Evolutionary conservation across 2,329 filamentous ascomycete genomes (phyloP).

Genomic region (Ascochyta rabiei): DNA sequence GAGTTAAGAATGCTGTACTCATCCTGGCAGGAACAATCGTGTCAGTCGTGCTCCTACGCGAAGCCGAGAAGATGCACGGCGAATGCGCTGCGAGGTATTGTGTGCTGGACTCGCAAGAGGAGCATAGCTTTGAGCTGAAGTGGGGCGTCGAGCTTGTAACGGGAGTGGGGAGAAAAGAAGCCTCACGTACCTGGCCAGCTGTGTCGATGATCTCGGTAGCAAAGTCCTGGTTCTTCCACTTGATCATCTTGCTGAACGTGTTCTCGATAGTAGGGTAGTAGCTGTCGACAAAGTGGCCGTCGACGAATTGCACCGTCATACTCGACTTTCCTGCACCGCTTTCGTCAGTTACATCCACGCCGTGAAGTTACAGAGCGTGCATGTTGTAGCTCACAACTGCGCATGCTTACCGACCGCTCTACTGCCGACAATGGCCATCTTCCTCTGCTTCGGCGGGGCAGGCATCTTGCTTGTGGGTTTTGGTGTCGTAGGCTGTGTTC

Average conservation of each 20-base stretch:
- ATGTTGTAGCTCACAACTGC: slow-evolving; percentile 23
- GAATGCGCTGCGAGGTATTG: background rate
- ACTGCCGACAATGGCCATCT: slow-evolving; percentile 95
- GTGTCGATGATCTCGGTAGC: slow-evolving; percentile 98
- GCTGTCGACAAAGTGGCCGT: slow-evolving; percentile 97
- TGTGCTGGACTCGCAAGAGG: background rate
- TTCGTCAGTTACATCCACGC: slow-evolving; percentile 16
- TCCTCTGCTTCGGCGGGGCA: slow-evolving; percentile 81
- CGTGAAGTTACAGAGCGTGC: background rate
- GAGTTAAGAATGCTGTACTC: slow-evolving; percentile 98
- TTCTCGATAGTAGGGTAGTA: slow-evolving; percentile 99
- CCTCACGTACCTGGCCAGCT: slow-evolving; percentile 76
- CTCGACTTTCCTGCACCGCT: slow-evolving; percentile 83
- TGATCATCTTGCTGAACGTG: slow-evolving; percentile 95
- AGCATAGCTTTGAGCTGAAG: slow-evolving; percentile 7
- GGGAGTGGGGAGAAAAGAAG: slow-evolving; percentile 26
- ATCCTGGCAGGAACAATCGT: slow-evolving; percentile 63
- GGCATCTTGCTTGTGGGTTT: slow-evolving; percentile 58
- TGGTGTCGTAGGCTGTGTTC: slow-evolving; percentile 2
- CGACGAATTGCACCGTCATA: slow-evolving; percentile 94
- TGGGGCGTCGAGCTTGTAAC: slow-evolving; percentile 21
- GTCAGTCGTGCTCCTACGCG: slow-evolving; percentile 27
- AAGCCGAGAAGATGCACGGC: background rate
- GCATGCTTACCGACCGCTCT: slow-evolving; percentile 77
- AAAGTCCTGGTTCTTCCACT: slow-evolving; percentile 90